These are phyloP conservation scores for Rhodotorula paludigena DNA, from an alignment of 768 basidiomycete genomes.

Conservation along the genomic window DNA sequence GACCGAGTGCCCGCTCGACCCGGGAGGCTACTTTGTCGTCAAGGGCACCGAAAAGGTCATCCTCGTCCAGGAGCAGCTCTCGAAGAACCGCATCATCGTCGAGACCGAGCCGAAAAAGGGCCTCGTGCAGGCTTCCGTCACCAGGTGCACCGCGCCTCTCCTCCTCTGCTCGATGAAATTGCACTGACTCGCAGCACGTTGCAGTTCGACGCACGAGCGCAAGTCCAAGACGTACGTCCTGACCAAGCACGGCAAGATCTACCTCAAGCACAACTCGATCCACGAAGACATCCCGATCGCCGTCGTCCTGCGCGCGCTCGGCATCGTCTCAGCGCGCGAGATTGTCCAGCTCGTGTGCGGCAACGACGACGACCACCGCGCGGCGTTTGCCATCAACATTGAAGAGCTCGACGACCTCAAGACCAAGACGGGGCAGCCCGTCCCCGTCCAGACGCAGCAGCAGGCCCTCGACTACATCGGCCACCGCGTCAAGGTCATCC, in stretches of 20 bases:
- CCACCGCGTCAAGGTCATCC: conserved; percentile 79
- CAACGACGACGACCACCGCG: conserved; percentile 78
- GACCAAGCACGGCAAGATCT: conserved; percentile 90
- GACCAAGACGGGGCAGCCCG: conserved; percentile 26
- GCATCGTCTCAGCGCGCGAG: conserved; percentile 95
- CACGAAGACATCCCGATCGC: conserved; percentile 95
- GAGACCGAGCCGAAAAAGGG: conserved; percentile 88
- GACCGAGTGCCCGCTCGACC: conserved; percentile 95
- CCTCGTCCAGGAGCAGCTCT: conserved; percentile 94
- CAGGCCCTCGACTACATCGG: conserved; percentile 96
- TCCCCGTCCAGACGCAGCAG: conserved; percentile 70
- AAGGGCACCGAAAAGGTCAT: conserved; percentile 99
- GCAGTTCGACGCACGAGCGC: conserved; percentile 51
- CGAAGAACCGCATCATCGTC: conserved; percentile 98
- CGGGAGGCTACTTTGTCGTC: conserved; percentile 98
- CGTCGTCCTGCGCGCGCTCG: conserved; percentile 91
- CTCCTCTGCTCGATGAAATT: conserved; percentile 10
- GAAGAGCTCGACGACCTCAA: conserved; percentile 72
- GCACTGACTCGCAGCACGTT: conserved; percentile 47
- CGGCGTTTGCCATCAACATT: conserved; percentile 78
- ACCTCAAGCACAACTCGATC: conserved; percentile 93
- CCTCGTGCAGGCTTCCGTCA: conserved; percentile 83
- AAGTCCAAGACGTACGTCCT: conserved; percentile 98
- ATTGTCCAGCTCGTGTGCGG: conserved; percentile 91
- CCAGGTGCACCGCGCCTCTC: conserved; percentile 62